phyloP scores from a whole-genome alignment of 108 stramenopile genomes.

The Pinguiococcus pyrenoidosus region DNA sequence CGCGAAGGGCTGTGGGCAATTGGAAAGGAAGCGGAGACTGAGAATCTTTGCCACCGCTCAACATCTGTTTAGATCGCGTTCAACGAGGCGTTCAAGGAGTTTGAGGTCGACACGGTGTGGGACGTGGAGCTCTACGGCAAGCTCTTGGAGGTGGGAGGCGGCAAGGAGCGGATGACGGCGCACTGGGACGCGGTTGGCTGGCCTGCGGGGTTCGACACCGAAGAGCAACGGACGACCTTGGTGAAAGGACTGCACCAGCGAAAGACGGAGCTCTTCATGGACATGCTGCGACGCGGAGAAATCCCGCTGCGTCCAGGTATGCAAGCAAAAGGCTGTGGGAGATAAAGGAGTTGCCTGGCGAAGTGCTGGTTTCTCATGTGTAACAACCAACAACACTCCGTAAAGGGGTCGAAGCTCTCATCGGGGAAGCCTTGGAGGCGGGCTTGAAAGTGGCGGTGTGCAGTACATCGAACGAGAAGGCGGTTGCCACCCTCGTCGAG shows the following conservation, averaged over 20 bases:
- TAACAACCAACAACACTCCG: too few species aligned
- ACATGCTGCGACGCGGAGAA: slow-evolving; percentile 50
- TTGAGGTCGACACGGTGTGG: slow-evolving; percentile 54
- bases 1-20: too few species aligned
- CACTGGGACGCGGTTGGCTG: slow-evolving; percentile 64
- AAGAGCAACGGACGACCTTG: slow-evolving; percentile 32
- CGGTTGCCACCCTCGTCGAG: slow-evolving; percentile 61
- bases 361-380: too few species aligned
- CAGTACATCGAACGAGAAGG: slow-evolving; percentile 75
- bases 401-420: too few species aligned
- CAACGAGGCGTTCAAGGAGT: slow-evolving; percentile 60
- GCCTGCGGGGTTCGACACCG: slow-evolving; percentile 40
- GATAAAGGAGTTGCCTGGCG: too few species aligned
- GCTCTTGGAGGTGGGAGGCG: slow-evolving; percentile 61
- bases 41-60: too few species aligned
- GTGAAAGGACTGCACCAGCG: slow-evolving; percentile 68
- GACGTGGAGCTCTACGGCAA: slow-evolving; percentile 67
- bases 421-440: slow-evolving; percentile 62
- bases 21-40: too few species aligned
- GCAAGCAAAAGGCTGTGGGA: too few species aligned
- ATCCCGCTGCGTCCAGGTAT: slow-evolving; percentile 77
- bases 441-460: slow-evolving; percentile 63
- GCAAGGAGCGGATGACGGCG: slow-evolving; percentile 90
- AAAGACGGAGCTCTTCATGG: slow-evolving; percentile 82
- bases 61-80: too few species aligned